Base-by-base conservation (phyloP, 805 yeast genomes). In the Myxozyma sirexii region DNA sequence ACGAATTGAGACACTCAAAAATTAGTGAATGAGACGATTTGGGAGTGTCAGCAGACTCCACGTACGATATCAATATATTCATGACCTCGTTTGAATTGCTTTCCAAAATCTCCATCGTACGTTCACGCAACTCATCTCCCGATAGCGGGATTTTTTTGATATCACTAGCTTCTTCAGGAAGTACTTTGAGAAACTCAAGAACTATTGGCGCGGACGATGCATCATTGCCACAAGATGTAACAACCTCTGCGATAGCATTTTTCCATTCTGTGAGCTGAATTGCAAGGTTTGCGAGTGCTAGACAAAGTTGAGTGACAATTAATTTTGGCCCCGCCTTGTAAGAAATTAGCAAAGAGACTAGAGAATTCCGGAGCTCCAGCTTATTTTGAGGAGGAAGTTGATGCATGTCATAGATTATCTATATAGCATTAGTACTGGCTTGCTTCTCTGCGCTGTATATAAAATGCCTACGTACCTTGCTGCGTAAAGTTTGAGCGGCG, bases 131-230 rank as follows among this genome's bases (percentile, higher is more conserved):
- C 70, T 93, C 97, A 48, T 87, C 92, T 71, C 88, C 94, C 4
- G 90, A 83, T 64, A 93, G 77, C 17, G 92, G 86, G 0, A 94
- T 83, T 59, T 84, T 84, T 66, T 86, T 88, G 52, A 85, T 84
- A 67, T 88, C 96, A 45, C 85, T 75, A 45, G 91, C 80, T 74
- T 94, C 99, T 72, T 94, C 98, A 1, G 99, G 99, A 57, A 94
- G 76, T 53, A 94, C 86, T 71, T 85, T 86, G 63, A 94, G 80
- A 69, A 93, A 91, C 70, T 89, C 96, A 57, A 96, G 77, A 44
- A 93, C 72, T 50, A 83, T 72, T 56, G 72, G 75, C 67, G 80
- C 71, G 49, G 76, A 71, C 54, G 71, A 76, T 53, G 76, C 74
- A 26, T 60, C 66, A 29, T 27, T 42, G 17, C 82, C 77, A 39